Percentiles rank a stretch among this genome's conserved stretches.
Conservation (phyloP, 208 protist genomes). For the Leishmania guyanensis region DNA sequence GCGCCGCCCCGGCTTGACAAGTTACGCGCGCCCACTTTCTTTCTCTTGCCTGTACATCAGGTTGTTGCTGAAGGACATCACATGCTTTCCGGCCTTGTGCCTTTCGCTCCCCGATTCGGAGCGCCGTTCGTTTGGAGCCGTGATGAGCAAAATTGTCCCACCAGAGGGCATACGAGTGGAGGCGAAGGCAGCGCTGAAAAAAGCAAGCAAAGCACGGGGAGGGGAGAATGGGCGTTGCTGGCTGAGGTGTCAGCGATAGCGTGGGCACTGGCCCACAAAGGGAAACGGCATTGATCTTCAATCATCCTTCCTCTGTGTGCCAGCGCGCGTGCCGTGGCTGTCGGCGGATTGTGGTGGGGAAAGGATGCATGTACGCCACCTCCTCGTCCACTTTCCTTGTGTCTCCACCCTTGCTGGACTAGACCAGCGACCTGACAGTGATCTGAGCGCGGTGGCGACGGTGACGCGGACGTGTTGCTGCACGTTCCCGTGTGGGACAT, state of each 20-base stretch:
- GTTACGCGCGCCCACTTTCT: background rate
- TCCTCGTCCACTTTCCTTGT: background rate
- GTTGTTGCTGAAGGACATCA: background rate
- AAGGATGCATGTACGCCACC: background rate
- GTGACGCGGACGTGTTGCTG: background rate
- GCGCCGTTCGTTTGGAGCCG: background rate
- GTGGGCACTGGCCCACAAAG: background rate
- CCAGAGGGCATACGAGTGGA: background rate
- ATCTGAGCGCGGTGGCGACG: too few species aligned
- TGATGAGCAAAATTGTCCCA: background rate
- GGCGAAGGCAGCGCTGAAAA: background rate
- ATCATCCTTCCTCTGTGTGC: background rate
- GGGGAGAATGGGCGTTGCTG: background rate
- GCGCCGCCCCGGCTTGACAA: background rate
- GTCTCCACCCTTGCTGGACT: background rate
- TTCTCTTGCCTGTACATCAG: background rate
- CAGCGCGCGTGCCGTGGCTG: background rate
- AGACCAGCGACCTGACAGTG: too few species aligned
- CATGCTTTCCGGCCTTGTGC: background rate
- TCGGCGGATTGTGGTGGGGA: background rate
- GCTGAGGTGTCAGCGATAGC: background rate
- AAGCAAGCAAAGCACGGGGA: background rate
- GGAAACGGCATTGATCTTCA: constrained; percentile 5
- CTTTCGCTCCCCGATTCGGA: background rate
- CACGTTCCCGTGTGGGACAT: background rate